Evolutionary conservation across 2,329 filamentous ascomycete genomes (phyloP).

Genomic region (Macrophomina phaseolina): DNA sequence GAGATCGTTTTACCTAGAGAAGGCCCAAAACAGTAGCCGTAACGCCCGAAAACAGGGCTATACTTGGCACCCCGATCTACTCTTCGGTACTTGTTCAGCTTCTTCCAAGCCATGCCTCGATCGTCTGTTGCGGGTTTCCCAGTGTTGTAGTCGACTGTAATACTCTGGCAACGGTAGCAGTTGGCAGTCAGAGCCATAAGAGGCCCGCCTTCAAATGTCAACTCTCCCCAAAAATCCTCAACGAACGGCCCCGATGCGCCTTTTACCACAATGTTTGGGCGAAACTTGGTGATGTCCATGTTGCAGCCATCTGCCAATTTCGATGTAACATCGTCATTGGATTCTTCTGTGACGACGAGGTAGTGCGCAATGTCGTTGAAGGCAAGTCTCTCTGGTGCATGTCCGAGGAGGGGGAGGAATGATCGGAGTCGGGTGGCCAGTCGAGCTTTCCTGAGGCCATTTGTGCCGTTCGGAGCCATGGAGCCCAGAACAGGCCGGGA

Average conservation of each 20-base stretch:
- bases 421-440: constrained; percentile 39
- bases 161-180: constrained; percentile 70
- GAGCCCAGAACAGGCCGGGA: constrained; percentile 68
- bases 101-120: constrained; percentile 68
- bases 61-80: constrained; percentile 73
- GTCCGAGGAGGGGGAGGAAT: constrained; percentile 41
- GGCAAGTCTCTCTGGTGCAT: constrained; percentile 43
- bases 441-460: constrained; percentile 30
- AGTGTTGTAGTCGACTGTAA: constrained; percentile 74
- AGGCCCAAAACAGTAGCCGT: constrained; percentile 5
- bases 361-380: constrained; percentile 34
- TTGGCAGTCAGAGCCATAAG: constrained; percentile 52
- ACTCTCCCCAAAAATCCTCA: constrained; percentile 75
- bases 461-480: constrained; percentile 50
- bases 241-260: constrained; percentile 64
- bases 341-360: constrained; percentile 32
- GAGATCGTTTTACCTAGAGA: neutral
- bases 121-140: constrained; percentile 64
- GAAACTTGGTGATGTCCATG: constrained; percentile 72
- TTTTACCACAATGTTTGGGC: constrained; percentile 73
- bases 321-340: constrained; percentile 31
- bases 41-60: constrained; percentile 69
- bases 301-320: constrained; percentile 56
- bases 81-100: constrained; percentile 71
- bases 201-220: constrained; percentile 49